Conservation (phyloP, 163 green algal genomes). For the Volvox carteri region DNA sequence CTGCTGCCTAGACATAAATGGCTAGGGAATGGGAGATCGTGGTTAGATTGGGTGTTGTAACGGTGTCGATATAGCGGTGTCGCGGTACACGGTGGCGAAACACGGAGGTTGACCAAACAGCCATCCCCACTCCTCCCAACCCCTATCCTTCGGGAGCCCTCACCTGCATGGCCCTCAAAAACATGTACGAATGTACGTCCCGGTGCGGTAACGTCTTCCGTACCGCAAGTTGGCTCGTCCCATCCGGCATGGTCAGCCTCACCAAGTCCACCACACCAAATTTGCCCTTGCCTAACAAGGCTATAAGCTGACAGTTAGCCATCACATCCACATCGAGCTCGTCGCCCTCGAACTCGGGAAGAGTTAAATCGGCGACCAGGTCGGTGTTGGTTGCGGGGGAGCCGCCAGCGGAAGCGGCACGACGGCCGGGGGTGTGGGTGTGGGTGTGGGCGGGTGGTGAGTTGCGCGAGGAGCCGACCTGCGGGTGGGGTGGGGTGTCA, state of each 20-base stretch:
- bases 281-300: background rate
- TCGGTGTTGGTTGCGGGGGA: background rate
- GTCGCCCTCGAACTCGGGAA: background rate
- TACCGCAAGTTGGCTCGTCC: background rate
- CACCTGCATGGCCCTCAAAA: slow-evolving; percentile 20
- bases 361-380: background rate
- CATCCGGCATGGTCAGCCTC: background rate
- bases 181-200: background rate
- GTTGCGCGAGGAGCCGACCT: background rate
- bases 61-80: background rate
- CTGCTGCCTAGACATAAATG: background rate
- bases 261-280: slow-evolving; percentile 18
- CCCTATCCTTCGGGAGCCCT: background rate
- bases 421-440: background rate
- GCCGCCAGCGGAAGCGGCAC: too few relatives aligned
- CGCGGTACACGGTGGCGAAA: background rate
- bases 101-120: background rate
- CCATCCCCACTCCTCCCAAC: background rate
- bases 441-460: background rate
- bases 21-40: background rate
- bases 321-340: background rate
- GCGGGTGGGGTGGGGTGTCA: background rate
- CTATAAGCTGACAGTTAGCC: background rate
- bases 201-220: slow-evolving; percentile 6
- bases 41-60: background rate